phyloP scores from a whole-genome alignment of 208 protist genomes.

The Crithidia expoeki region DNA sequence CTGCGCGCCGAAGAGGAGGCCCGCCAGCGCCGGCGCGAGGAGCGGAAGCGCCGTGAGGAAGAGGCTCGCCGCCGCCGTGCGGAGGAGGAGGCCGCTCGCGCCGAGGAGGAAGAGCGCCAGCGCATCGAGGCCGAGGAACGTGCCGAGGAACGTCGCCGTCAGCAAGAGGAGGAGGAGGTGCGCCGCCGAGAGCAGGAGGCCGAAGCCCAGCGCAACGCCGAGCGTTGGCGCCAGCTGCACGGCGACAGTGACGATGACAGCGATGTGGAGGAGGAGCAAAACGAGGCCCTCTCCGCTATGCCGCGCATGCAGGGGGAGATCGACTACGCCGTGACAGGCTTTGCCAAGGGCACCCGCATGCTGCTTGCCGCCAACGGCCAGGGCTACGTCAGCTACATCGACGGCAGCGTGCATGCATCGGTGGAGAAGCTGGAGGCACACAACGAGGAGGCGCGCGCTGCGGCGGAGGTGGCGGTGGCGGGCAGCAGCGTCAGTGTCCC shows the following conservation, averaged over 20 bases:
- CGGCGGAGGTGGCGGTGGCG: conserved; percentile 31
- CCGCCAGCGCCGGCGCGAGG: conserved; percentile 35
- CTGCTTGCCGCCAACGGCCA: conserved; percentile 31
- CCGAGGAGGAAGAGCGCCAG: conserved; percentile 38
- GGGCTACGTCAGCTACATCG: conserved; percentile 74
- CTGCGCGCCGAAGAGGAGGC: conserved; percentile 46
- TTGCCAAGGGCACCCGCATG: conserved; percentile 42
- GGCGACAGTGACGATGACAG: conserved; percentile 52
- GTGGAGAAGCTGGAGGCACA: conserved; percentile 39
- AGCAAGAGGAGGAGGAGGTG: conserved; percentile 28
- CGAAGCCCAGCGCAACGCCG: conserved; percentile 17
- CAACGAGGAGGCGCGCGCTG: conserved; percentile 45
- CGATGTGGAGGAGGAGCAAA: conserved; percentile 35
- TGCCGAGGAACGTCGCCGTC: conserved; percentile 14
- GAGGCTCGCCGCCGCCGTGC: conserved; percentile 24
- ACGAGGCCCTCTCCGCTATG: conserved; percentile 30
- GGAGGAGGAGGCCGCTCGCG: conserved; percentile 14
- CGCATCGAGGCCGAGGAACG: conserved; percentile 35
- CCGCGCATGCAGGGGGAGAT: conserved; percentile 45
- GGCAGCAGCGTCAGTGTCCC: conserved; percentile 43
- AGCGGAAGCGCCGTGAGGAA: conserved; percentile 35
- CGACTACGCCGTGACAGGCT: conserved; percentile 30
- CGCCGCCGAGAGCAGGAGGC: conserved; percentile 17
- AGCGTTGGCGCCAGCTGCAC: conserved; percentile 21
- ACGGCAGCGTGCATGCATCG: conserved; percentile 56